Conservation (phyloP, 768 basidiomycete species). For the Holtermannia corniformis region DNA sequence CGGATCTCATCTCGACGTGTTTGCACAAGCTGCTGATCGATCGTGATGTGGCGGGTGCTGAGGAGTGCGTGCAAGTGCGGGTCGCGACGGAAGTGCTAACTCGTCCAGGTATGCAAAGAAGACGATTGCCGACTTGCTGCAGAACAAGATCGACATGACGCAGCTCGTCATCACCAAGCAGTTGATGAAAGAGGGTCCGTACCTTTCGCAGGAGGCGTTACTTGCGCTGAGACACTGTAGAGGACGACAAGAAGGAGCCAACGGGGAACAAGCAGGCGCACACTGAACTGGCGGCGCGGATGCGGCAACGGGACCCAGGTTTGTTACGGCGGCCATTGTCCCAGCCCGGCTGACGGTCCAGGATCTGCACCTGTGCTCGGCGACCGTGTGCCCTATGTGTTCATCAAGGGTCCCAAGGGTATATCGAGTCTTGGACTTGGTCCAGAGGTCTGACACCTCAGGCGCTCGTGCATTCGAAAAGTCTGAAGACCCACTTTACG, state of each 20-base stretch:
- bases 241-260: slow-evolving; percentile 57
- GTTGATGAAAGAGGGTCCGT: slow-evolving; percentile 68
- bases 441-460: slow-evolving; percentile 25
- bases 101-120: slow-evolving; percentile 80
- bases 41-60: slow-evolving; percentile 83
- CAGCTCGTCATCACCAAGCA: slow-evolving; percentile 99
- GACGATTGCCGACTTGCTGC: slow-evolving; percentile 82
- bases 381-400: slow-evolving; percentile 98
- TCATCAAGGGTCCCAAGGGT: slow-evolving; percentile 94
- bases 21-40: slow-evolving; percentile 96
- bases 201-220: neutral
- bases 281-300: slow-evolving; percentile 86
- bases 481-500: slow-evolving; percentile 94
- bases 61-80: slow-evolving; percentile 57
- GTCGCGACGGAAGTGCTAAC: neutral
- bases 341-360: slow-evolving; percentile 22
- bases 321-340: slow-evolving; percentile 10
- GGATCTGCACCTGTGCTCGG: slow-evolving; percentile 95
- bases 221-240: slow-evolving; percentile 41
- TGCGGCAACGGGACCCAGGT: slow-evolving; percentile 93
- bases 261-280: slow-evolving; percentile 70
- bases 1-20: slow-evolving; percentile 96
- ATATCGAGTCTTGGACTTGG: slow-evolving; percentile 2
- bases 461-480: slow-evolving; percentile 97
- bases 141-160: slow-evolving; percentile 97